A percentile compares a stretch with the other conserved stretches of the same genome.
These are phyloP conservation scores for Aspergillus panamensis DNA, from an alignment of 495 filamentous ascomycete genomes.

Conservation along the genomic window DNA sequence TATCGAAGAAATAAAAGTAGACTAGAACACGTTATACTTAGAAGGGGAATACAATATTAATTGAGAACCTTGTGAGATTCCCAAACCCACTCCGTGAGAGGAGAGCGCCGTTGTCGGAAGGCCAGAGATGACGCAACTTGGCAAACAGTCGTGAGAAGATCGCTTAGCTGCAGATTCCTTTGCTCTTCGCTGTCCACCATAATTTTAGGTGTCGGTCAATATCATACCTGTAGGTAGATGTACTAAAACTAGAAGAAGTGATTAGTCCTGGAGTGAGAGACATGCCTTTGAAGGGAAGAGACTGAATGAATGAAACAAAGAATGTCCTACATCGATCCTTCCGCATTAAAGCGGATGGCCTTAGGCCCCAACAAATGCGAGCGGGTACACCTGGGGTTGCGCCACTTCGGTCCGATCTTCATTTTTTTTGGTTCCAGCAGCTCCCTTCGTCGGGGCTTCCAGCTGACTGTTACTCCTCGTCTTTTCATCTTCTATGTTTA, in stretches of 20 bases:
- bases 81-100: too few relatives aligned
- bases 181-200: neutral
- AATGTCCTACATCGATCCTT: too few relatives aligned
- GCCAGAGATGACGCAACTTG: neutral
- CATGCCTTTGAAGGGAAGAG: too few relatives aligned
- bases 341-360: neutral
- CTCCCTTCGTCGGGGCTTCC: neutral
- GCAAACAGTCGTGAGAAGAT: neutral
- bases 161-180: neutral
- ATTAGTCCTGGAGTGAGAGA: too few relatives aligned
- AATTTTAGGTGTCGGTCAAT: neutral
- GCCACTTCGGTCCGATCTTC: neutral
- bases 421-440: neutral
- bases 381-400: neutral
- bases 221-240: neutral
- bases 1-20: neutral
- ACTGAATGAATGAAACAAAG: too few relatives aligned
- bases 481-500: neutral
- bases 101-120: neutral
- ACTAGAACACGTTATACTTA: too few relatives aligned
- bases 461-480: neutral
- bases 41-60: too few relatives aligned
- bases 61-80: too few relatives aligned
- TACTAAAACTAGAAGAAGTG: too few relatives aligned
- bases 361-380: neutral